These are phyloP conservation scores for Calendula officinalis DNA, from an alignment of 129 eudicot genomes.

Conservation along the genomic window DNA sequence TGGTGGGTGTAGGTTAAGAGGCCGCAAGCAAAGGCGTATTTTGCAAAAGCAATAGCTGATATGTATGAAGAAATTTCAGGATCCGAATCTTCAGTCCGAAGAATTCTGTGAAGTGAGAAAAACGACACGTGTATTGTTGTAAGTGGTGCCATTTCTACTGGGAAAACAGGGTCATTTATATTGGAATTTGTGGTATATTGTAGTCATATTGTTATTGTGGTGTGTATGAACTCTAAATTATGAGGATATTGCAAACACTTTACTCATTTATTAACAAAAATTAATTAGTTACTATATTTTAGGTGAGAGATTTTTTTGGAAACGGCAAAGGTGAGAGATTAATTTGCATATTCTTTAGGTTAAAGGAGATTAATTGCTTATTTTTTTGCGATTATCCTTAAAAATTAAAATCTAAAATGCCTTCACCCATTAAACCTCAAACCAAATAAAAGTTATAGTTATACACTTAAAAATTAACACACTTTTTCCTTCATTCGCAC, in stretches of 20 bases:
- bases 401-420: no score
- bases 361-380: no score
- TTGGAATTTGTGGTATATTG: conserved; percentile 5
- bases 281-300: no score
- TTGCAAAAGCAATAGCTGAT: conserved; percentile 51
- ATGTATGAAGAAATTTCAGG: conserved; percentile 67
- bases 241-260: background rate
- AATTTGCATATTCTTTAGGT: no score
- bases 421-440: no score
- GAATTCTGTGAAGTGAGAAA: conserved; percentile 23
- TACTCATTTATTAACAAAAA: no score
- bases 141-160: background rate
- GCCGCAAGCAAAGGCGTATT: conserved; percentile 74
- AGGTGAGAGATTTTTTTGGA: no score
- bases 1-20: conserved; percentile 53
- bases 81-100: conserved; percentile 38
- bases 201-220: background rate
- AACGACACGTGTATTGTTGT: background rate
- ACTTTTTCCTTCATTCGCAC: no score
- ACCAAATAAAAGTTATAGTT: no score
- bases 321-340: no score
- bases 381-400: no score
- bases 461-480: no score
- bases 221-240: background rate
- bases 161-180: conserved; percentile 9